Conservation (phyloP, 2,329 filamentous ascomycete species). For the Chaetomium sp. region DNA sequence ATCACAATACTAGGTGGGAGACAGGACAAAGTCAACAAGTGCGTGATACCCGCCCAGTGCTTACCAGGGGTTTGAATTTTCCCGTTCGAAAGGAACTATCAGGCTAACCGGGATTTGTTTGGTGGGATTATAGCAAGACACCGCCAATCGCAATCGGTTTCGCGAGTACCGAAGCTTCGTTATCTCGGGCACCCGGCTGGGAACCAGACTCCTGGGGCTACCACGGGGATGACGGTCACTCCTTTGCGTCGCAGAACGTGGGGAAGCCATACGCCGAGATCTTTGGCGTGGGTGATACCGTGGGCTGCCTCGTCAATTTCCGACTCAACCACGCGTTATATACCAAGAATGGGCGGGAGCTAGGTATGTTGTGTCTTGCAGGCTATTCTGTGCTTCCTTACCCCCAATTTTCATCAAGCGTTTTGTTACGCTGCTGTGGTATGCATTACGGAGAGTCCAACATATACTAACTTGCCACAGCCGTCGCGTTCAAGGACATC, state of each 20-base stretch:
- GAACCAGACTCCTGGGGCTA: constrained; percentile 63
- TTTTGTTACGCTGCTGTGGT: background rate
- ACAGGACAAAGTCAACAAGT: constrained; percentile 42
- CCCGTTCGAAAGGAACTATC: constrained; percentile 9
- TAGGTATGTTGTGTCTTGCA: constrained; percentile 38
- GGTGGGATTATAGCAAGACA: constrained; percentile 31
- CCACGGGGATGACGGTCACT: constrained; percentile 61
- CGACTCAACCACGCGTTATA: constrained; percentile 59
- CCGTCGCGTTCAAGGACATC: constrained; percentile 64
- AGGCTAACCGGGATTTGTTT: background rate
- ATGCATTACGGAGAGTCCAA: too few relatives aligned
- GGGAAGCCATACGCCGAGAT: constrained; percentile 52
- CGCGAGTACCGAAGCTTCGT: constrained; percentile 45
- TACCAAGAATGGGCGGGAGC: constrained; percentile 55
- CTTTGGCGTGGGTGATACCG: constrained; percentile 50
- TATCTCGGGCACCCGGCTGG: constrained; percentile 57
- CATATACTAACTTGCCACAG: constrained; percentile 21
- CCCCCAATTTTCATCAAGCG: background rate
- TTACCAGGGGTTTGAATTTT: background rate
- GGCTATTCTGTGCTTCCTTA: background rate
- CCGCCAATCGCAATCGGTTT: constrained; percentile 58
- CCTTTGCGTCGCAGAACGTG: constrained; percentile 49
- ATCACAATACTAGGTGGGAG: constrained; percentile 47
- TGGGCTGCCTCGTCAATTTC: constrained; percentile 63
- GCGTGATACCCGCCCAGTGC: constrained; percentile 27